Evolutionary conservation across 2,329 filamentous ascomycete genomes (phyloP).

Genomic region (Beauveria australis): DNA sequence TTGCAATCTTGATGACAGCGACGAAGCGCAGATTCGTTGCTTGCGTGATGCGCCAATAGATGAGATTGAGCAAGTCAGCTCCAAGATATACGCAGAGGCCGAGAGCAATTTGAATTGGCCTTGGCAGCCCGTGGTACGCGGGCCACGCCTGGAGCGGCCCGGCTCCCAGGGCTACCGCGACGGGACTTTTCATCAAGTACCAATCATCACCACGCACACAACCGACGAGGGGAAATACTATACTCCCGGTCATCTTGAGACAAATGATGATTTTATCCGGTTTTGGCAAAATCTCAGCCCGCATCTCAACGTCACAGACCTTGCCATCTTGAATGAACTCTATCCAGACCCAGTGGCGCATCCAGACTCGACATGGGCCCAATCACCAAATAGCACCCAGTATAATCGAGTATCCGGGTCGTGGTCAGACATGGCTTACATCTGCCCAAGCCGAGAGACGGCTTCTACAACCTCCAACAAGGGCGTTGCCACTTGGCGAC

Average conservation of each 20-base stretch:
- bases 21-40: slow-evolving; percentile 28
- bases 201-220: slow-evolving; percentile 28
- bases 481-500: slow-evolving; percentile 28
- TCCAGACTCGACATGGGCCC: slow-evolving; percentile 25
- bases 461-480: slow-evolving; percentile 27
- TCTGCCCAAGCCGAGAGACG: slow-evolving; percentile 36
- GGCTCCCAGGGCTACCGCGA: slow-evolving; percentile 33
- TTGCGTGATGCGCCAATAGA: slow-evolving; percentile 28
- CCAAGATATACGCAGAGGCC: slow-evolving; percentile 29
- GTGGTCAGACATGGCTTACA: slow-evolving; percentile 36
- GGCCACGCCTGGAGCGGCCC: slow-evolving; percentile 36
- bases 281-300: slow-evolving; percentile 28
- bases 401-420: slow-evolving; percentile 36
- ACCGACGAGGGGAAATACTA: slow-evolving; percentile 29
- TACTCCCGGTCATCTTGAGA: slow-evolving; percentile 24
- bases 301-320: slow-evolving; percentile 22
- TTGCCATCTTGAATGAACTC: slow-evolving; percentile 20
- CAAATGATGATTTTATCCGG: slow-evolving; percentile 27
- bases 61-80: slow-evolving; percentile 29
- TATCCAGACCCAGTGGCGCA: slow-evolving; percentile 28
- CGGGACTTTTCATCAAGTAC: slow-evolving; percentile 28
- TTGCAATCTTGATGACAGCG: slow-evolving; percentile 19
- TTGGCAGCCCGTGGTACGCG: slow-evolving; percentile 39
- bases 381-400: slow-evolving; percentile 33
- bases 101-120: slow-evolving; percentile 37